Base-by-base conservation (phyloP, 768 basidiomycete species). In the Cubamyces sp. region DNA sequence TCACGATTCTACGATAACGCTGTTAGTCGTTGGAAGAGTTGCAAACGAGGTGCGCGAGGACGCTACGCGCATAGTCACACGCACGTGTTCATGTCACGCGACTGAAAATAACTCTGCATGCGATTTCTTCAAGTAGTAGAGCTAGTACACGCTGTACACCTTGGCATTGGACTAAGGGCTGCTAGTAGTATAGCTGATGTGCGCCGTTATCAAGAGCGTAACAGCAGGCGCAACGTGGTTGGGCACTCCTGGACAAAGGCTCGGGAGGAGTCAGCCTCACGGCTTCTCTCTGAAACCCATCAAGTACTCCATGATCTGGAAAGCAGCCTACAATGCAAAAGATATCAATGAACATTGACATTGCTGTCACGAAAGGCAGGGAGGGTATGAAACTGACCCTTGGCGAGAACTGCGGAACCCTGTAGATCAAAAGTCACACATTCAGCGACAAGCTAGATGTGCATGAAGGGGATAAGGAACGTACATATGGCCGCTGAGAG, bases 401-500 rank as follows among this genome's bases (percentile, higher is more conserved):
- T 3, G 87, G 87, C 18, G 85, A 82, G 70, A 83, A 89, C 74
- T 87, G 84, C 4, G 87, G 88, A 1, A 90, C 73, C 84, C 86
- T 87, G 52, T 8, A 41, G 7, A 49, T 16, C 12, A 41, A 16
- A 30, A 45, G 25, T 23, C 14, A 30, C 18, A 37, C 6, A 1
- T 1, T 39, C 30, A 15, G 21, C n/a, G 28, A 46, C 9, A 5
- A 11, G 9, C 11, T 23, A 3, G 2, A 6, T 18, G 37, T 5
- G 6, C 21, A 19, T 18, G 2, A 25, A 30, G 15, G 8, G 21
- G 40, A n/a, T n/a, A 15, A 25, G 37, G 28, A 76, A 62, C 80
- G 62, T 68, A 86, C 89, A 91, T 90, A 63, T 92, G 90, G 14
- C 90, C 90, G 65, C 84, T 85, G 6, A 90, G 79, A 21, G 65